Evolutionary conservation across 1,284 basidiomycete species (phyloP), one percentile per base, ranked within the genome.

Genomic region (Ganoderma boninense): DNA sequence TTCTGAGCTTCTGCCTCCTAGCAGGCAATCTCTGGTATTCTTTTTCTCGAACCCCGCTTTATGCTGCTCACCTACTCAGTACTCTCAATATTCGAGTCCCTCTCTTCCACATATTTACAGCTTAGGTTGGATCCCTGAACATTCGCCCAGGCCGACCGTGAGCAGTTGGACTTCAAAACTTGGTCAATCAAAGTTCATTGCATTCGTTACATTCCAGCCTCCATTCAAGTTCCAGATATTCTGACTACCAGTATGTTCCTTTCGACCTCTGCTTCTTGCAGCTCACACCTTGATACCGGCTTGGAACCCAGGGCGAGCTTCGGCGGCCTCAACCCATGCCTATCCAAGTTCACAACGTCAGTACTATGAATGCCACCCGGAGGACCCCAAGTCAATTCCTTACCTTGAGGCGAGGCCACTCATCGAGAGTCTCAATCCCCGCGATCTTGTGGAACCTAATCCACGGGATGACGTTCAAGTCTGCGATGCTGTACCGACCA

Each of bases 401-500:
- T 35, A 79, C 81, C 80, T 81, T 82, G 18, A 82, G 42, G 64
- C 73, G 71, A 8, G 80, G 81, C 74, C 73, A 81, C 67, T 80
- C 76, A 63, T 81, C 80, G 20, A 93, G 79, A 38, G 80, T 84
- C 59, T 88, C 83, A 59, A 91, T 81, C 23, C 87, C 88, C 10
- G 87, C 81, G 75, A 81, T 85, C 11, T 71, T 70, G 71, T 81
- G 78, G 64, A 76, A 64, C 18, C 84, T 79, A 40, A 93, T 84
- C 89, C 89, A 91, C 5, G 86, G 84, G 73, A 84, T 83, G 13
- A 84, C 83, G 73, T 92, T 92, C 71, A 90, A 84, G 75, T 92
- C 90, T 4, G 91, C 93, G 44, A 95, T 83, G 56, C 85, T 89
- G 80, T 88, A 93, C 68, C 87, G 89, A 8, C 91, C 92, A 64